phyloP scores from a whole-genome alignment of 2,329 filamentous ascomycete species.

The Penicillium sp. region DNA sequence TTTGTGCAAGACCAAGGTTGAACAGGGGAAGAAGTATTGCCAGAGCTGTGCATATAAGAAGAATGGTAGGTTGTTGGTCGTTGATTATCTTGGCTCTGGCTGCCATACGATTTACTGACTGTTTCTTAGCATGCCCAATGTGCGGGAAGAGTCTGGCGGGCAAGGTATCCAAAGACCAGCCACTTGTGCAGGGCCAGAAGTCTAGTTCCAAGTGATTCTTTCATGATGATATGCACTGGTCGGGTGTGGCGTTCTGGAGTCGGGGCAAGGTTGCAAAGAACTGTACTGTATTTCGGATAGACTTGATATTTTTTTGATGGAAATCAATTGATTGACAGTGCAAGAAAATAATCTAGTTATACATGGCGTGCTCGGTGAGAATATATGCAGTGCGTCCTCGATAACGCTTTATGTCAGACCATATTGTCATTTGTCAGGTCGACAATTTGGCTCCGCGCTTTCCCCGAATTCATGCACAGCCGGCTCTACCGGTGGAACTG shows the following conservation, averaged over 20 bases:
- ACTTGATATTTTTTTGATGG: too few relatives aligned
- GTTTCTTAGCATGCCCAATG: conserved; percentile 56
- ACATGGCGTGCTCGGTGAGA: conserved; percentile 36
- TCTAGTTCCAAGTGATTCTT: conserved; percentile 59
- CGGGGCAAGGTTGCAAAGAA: background rate
- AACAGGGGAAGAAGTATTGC: conserved; percentile 59
- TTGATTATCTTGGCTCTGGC: background rate
- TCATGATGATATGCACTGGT: background rate
- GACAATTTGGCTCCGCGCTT: too few relatives aligned
- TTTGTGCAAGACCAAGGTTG: conserved; percentile 62
- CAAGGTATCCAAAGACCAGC: conserved; percentile 46
- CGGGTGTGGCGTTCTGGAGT: background rate
- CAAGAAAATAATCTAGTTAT: conserved; percentile 36
- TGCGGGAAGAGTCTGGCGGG: conserved; percentile 58
- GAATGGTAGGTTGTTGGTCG: conserved; percentile 57
- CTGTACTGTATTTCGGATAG: too few relatives aligned
- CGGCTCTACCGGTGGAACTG: too few relatives aligned
- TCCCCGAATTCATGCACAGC: too few relatives aligned
- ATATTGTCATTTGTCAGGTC: conserved; percentile 10
- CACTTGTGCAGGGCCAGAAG: conserved; percentile 59
- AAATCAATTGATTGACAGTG: conserved; percentile 19
- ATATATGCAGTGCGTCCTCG: conserved; percentile 36
- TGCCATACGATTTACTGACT: conserved; percentile 11
- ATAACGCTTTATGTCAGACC: conserved; percentile 20
- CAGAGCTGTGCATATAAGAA: conserved; percentile 62